Percentiles rank a stretch among this genome's conserved stretches.
phyloP scores from a whole-genome alignment of 192 early-diverging fungal genomes.

The Gigaspora rosea region DNA sequence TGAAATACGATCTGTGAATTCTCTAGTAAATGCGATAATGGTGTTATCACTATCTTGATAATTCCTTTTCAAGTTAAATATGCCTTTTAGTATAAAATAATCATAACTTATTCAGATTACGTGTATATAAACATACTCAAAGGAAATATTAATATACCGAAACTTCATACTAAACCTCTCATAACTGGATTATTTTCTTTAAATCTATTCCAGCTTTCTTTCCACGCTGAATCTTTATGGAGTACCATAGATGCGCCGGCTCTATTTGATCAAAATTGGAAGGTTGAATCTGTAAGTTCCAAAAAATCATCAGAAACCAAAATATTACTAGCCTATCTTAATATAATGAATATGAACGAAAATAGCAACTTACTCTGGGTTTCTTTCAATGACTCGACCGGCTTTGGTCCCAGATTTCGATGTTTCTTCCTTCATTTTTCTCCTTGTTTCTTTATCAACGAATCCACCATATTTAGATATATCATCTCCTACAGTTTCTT shows the following conservation, averaged over 20 bases:
- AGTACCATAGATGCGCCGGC: constrained; percentile 78
- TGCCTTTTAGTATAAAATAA: constrained; percentile 40
- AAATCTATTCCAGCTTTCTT: constrained; percentile 90
- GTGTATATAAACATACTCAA: background rate
- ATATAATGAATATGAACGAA: constrained; percentile 34
- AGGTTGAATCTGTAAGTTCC: background rate
- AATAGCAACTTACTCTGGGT: constrained; percentile 40
- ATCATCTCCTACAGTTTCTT: constrained; percentile 71
- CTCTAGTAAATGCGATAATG: constrained; percentile 71
- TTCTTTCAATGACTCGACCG: constrained; percentile 25
- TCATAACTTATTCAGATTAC: background rate
- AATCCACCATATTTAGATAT: constrained; percentile 74
- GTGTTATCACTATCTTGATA: constrained; percentile 92
- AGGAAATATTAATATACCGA: background rate
- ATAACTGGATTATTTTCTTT: constrained; percentile 86
- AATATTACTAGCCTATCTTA: background rate
- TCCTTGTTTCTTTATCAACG: constrained; percentile 73
- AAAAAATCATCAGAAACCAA: constrained; percentile 3
- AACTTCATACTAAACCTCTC: constrained; percentile 52
- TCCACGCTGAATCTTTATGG: constrained; percentile 85
- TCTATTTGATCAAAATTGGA: constrained; percentile 35
- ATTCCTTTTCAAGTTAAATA: constrained; percentile 74
- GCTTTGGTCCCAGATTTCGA: constrained; percentile 23
- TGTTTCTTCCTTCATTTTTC: constrained; percentile 54
- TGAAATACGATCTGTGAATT: constrained; percentile 75